These are phyloP conservation scores for Neurospora sublineolata DNA, from an alignment of 495 filamentous ascomycete genomes.

Conservation along the genomic window DNA sequence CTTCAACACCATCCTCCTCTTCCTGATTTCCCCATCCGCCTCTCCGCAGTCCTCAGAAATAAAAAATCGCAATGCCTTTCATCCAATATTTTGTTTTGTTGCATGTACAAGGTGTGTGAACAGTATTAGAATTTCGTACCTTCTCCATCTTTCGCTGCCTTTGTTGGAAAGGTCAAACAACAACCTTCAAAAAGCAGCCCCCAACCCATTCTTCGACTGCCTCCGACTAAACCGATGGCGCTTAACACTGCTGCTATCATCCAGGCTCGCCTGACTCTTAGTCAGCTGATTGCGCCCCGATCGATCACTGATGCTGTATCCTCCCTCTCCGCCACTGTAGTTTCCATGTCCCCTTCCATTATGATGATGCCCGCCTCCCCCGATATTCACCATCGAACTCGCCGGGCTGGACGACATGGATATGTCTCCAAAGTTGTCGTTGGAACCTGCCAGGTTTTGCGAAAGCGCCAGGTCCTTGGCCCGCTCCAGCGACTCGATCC, in stretches of 20 bases:
- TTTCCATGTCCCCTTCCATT: neutral
- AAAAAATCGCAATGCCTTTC: neutral
- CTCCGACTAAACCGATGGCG: slow-evolving; percentile 80
- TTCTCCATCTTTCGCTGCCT: neutral
- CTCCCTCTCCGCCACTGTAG: neutral
- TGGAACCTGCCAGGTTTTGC: slow-evolving; percentile 51
- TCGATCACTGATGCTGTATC: slow-evolving; percentile 36
- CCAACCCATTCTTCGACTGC: slow-evolving; percentile 80
- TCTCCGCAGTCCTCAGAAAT: neutral
- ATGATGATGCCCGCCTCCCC: neutral
- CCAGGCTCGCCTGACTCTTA: slow-evolving; percentile 44
- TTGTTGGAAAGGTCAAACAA: neutral
- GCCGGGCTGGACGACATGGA: slow-evolving; percentile 62
- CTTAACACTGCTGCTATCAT: slow-evolving; percentile 39
- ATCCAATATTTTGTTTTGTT: neutral
- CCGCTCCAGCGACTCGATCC: slow-evolving; percentile 73
- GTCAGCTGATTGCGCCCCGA: slow-evolving; percentile 38
- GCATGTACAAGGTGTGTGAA: neutral
- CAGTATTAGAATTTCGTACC: neutral
- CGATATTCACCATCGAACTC: slow-evolving; percentile 48
- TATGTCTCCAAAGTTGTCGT: slow-evolving; percentile 62
- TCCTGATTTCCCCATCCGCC: too few relatives aligned
- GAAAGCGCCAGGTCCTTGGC: slow-evolving; percentile 70
- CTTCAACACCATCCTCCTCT: neutral
- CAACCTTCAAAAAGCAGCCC: slow-evolving; percentile 36